Conservation (phyloP, 345 rosid genomes). For the Aquilaria malaccensis region DNA sequence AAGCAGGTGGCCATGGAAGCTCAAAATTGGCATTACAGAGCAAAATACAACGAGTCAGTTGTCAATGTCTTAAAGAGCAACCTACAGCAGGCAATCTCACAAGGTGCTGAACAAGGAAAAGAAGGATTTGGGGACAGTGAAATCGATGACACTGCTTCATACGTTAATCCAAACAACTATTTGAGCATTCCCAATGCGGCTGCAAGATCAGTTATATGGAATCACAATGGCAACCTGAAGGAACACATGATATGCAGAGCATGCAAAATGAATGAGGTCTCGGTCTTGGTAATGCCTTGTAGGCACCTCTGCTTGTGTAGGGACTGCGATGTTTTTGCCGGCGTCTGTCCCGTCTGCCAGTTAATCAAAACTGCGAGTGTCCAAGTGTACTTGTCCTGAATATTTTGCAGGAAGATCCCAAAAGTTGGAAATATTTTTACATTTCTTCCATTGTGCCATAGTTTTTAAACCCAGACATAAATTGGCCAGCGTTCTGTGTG, state of each 20-base stretch:
- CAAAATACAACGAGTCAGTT: slow-evolving; percentile 56
- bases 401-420: slow-evolving; percentile 18
- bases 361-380: slow-evolving; percentile 53
- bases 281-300: slow-evolving; percentile 71
- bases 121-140: slow-evolving; percentile 93
- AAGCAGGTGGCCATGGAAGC: slow-evolving; percentile 61
- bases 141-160: slow-evolving; percentile 67
- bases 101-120: slow-evolving; percentile 62
- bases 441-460: slow-evolving; percentile 9
- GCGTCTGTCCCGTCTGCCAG: slow-evolving; percentile 76
- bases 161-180: slow-evolving; percentile 39
- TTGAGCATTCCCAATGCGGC: slow-evolving; percentile 18
- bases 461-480: too few relatives aligned
- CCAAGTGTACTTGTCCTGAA: slow-evolving; percentile 51
- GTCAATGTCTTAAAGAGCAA: slow-evolving; percentile 58
- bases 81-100: slow-evolving; percentile 68
- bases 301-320: slow-evolving; percentile 84
- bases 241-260: slow-evolving; percentile 50
- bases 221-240: slow-evolving; percentile 16
- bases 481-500: too few relatives aligned
- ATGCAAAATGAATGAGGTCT: slow-evolving; percentile 61
- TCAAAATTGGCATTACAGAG: slow-evolving; percentile 73
- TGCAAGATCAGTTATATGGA: slow-evolving; percentile 17
- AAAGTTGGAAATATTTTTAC: slow-evolving; percentile 11
- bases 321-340: slow-evolving; percentile 54